Evolutionary conservation across 2,329 filamentous ascomycete species (phyloP), one percentile per base, ranked within the genome.

Genomic region (Fusarium dimerum): DNA sequence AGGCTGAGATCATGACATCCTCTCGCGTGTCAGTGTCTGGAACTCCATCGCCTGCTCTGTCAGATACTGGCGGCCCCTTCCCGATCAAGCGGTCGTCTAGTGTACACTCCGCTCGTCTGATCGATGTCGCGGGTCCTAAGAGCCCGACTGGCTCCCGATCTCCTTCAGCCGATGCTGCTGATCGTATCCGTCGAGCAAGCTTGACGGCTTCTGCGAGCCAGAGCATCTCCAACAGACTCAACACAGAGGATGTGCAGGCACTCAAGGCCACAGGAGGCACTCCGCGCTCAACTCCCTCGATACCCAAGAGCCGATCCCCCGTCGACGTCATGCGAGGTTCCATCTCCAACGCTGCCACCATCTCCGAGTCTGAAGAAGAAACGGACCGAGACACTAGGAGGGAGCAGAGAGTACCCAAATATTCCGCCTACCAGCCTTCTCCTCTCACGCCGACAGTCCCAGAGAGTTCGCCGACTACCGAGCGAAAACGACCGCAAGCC

Each of bases 1-100:
- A 82, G 60, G 79, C 81, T 3, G 74, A 83, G 60, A 81, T 85
- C 30, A 57, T 85, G 49, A 84, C 79, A 0, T 82, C 81, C 0
- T 77, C 81, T 4, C 74, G 82, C 36, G 73, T 85, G 9, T 85
- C 82, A 4, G 76, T 83, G 26, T 75, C 75, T 30, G 79, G 79
- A 34, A 76, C 76, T 57, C 75, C 74, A 32, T 81, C 80, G 1
- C 78, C 79, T 2, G 70, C 78, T 3, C 67, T 71, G 2, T 80
- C 80, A 1, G 81, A 84, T 8, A 69, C 71, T 40, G 73, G 72
- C 29, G 76, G 61, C 60, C 55, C 74, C 62, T 48, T 66, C 73
- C 52, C 71, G 52, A 56, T 72, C 63, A 56, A 72, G 59, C 56
- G 66, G 71, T 61, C 77, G 64, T 61, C 78, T 3, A 83, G 80